Conservation (phyloP, 2,329 filamentous ascomycete genomes). For the Xylaria digitata region DNA sequence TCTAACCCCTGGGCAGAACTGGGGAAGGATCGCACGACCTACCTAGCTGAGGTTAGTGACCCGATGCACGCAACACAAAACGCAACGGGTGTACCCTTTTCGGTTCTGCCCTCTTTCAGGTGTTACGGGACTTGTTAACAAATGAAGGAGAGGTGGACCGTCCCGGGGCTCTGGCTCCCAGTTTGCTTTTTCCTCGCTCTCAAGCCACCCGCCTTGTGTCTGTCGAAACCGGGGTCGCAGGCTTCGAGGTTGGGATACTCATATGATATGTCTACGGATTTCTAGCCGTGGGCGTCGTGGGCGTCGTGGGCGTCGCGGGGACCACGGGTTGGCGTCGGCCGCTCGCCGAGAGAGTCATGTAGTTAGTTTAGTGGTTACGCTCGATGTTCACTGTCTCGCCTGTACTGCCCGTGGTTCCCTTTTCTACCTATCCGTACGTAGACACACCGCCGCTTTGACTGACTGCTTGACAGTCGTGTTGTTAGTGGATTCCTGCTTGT, state of each 20-base stretch:
- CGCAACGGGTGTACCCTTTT: constrained; percentile 44
- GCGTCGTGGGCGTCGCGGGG: too few relatives aligned
- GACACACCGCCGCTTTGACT: constrained; percentile 49
- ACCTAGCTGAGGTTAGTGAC: constrained; percentile 42
- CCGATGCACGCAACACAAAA: constrained; percentile 49
- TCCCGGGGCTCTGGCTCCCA: constrained; percentile 39
- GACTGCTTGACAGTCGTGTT: constrained; percentile 31
- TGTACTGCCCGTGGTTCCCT: constrained; percentile 34
- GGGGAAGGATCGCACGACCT: constrained; percentile 45
- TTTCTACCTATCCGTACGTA: constrained; percentile 18
- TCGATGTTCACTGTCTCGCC: constrained; percentile 30
- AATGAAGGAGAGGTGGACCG: constrained; percentile 43
- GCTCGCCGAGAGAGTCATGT: constrained; percentile 27
- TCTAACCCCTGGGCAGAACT: constrained; percentile 29
- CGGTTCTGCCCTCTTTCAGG: constrained; percentile 37
- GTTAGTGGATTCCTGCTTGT: constrained; percentile 31
- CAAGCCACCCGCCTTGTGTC: constrained; percentile 34
- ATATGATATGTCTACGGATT: background rate
- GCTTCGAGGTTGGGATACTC: background rate
- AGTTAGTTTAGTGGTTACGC: constrained; percentile 15
- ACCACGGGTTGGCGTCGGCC: constrained; percentile 14
- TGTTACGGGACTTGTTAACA: constrained; percentile 45
- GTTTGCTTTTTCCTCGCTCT: constrained; percentile 43
- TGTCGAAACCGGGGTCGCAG: constrained; percentile 34
- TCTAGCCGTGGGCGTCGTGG: background rate